Conservation (phyloP, 257 asterid species). For the Capsicum pubescens region DNA sequence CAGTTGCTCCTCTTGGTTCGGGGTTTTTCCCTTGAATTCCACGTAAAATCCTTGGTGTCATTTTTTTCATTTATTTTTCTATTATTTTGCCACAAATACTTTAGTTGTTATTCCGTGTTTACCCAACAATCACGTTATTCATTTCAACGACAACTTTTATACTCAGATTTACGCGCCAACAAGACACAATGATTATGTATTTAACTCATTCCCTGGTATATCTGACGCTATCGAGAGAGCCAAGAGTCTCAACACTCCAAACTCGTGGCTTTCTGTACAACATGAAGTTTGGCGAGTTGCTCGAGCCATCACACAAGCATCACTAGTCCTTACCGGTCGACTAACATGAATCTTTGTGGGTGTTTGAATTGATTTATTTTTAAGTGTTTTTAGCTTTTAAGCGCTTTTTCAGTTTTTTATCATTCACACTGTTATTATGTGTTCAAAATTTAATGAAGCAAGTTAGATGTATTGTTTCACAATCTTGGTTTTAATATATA, state of each 20-base stretch:
- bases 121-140: no score
- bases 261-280: slow-evolving; percentile 67
- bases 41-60: no score
- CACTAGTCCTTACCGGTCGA: slow-evolving; percentile 65
- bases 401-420: no score
- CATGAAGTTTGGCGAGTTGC: slow-evolving; percentile 90
- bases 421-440: neutral
- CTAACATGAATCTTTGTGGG: slow-evolving; percentile 45
- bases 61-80: no score
- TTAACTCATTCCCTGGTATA: slow-evolving; percentile 74
- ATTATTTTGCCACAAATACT: no score
- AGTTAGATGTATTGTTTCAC: neutral
- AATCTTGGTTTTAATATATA: neutral
- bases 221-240: slow-evolving; percentile 70
- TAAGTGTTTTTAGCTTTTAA: no score
- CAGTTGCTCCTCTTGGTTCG: no score
- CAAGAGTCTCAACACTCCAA: slow-evolving; percentile 42
- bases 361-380: no score
- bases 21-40: no score
- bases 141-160: no score
- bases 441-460: neutral
- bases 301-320: slow-evolving; percentile 80
- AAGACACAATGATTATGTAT: slow-evolving; percentile 72
- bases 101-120: no score
- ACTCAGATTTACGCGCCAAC: slow-evolving; percentile 91